These are phyloP conservation scores for Cantharellus anzutake DNA, from an alignment of 768 basidiomycete species.

Conservation along the genomic window DNA sequence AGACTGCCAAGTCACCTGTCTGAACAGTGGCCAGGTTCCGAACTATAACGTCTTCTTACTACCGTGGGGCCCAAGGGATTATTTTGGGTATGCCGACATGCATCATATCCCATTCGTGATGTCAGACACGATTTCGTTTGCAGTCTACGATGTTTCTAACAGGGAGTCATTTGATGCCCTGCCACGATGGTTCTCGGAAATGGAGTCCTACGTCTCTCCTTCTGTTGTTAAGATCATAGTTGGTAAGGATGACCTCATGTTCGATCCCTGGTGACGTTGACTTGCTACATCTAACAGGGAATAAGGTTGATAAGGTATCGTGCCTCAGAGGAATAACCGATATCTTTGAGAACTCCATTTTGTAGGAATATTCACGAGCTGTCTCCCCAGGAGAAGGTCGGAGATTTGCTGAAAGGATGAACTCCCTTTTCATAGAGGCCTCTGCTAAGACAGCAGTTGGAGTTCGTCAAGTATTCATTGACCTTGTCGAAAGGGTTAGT, in stretches of 20 bases:
- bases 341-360: not conserved
- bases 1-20: no score
- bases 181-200: conserved; percentile 51
- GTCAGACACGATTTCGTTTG: not conserved
- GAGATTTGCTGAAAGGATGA: conserved; percentile 64
- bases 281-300: conserved; percentile 12
- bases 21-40: conserved; percentile 29
- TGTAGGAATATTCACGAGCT: conserved; percentile 75
- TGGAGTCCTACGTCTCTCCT: conserved; percentile 78
- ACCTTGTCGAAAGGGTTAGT: conserved; percentile 59
- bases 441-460: conserved; percentile 82
- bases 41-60: conserved; percentile 89
- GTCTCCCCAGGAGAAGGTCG: conserved; percentile 63
- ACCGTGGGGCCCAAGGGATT: conserved; percentile 39
- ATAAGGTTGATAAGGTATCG: conserved; percentile 74
- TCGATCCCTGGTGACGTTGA: not conserved
- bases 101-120: not conserved
- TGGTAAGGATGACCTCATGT: conserved; percentile 28
- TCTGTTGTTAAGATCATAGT: conserved; percentile 90
- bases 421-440: conserved; percentile 76
- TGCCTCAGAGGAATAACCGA: not conserved
- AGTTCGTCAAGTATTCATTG: conserved; percentile 56
- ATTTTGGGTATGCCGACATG: conserved; percentile 19
- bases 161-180: conserved; percentile 86
- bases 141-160: conserved; percentile 91